A percentile compares a stretch with the other conserved stretches of the same genome.
These are phyloP conservation scores for Geosmithia putterillii DNA, from an alignment of 2,329 filamentous ascomycete species.

Conservation along the genomic window DNA sequence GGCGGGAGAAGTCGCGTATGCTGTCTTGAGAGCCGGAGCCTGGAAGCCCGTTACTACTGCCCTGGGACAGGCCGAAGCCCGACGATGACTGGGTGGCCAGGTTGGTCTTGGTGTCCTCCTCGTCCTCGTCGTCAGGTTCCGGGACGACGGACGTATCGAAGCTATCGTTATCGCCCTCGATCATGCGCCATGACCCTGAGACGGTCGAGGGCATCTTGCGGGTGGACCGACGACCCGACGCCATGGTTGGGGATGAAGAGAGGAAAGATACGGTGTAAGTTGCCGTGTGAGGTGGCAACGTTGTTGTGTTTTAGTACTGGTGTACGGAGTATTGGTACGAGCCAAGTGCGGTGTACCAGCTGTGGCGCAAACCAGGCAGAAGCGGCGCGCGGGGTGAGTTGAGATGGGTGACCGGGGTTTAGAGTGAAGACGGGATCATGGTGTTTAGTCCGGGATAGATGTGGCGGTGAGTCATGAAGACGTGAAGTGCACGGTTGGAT, in stretches of 20 bases:
- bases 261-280: neutral
- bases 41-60: constrained; percentile 12
- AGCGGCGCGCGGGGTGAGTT: neutral
- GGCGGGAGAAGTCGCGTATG: constrained; percentile 38
- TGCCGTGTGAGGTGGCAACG: neutral
- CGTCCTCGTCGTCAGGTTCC: constrained; percentile 26
- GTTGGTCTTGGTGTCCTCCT: constrained; percentile 24
- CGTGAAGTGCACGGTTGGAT: neutral
- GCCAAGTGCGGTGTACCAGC: too few relatives aligned
- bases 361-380: neutral
- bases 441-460: neutral
- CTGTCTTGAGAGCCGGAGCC: constrained; percentile 40
- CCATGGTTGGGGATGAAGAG: neutral
- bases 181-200: constrained; percentile 47
- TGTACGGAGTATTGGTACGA: too few relatives aligned
- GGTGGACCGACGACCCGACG: neutral
- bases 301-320: neutral
- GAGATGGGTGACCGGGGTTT: neutral
- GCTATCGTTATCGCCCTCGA: constrained; percentile 48
- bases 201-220: constrained; percentile 20
- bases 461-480: neutral
- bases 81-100: constrained; percentile 16
- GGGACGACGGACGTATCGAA: constrained; percentile 44
- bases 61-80: constrained; percentile 8
- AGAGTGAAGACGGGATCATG: neutral